phyloP scores from a whole-genome alignment of 805 yeast genomes.

The Wickerhamia fluorescens region DNA sequence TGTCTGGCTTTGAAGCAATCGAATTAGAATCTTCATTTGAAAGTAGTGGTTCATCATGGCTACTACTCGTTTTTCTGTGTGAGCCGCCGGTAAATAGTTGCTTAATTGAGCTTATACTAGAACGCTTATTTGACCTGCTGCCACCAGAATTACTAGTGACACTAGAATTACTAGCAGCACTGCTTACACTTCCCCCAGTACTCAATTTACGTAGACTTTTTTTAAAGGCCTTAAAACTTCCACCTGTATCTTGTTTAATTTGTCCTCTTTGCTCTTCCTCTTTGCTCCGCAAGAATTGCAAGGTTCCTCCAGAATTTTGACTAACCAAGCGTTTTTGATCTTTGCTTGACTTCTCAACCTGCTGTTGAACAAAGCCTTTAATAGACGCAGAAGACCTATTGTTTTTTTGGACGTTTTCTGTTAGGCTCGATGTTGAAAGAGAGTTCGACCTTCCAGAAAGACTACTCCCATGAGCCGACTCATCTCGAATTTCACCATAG shows the following conservation, averaged over 20 bases:
- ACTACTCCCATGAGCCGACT: too few species aligned
- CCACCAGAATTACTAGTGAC: too few species aligned
- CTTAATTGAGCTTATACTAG: slow-evolving; percentile 23
- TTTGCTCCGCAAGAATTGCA: slow-evolving; percentile 30
- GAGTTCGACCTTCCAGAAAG: too few species aligned
- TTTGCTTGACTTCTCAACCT: slow-evolving; percentile 20
- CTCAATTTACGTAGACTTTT: slow-evolving; percentile 32
- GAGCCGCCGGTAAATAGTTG: slow-evolving; percentile 24
- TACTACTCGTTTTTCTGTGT: slow-evolving; percentile 10
- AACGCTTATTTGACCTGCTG: too few species aligned
- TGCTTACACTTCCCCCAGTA: slow-evolving; percentile 25
- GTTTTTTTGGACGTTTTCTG: too few species aligned
- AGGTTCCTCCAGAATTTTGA: slow-evolving; percentile 17
- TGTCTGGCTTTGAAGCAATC: slow-evolving; percentile 8
- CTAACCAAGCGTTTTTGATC: too few species aligned
- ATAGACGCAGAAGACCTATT: slow-evolving; percentile 15
- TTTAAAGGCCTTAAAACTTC: slow-evolving; percentile 28
- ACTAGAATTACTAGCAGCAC: too few species aligned
- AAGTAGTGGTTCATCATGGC: slow-evolving; percentile 3
- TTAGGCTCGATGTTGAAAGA: too few species aligned
- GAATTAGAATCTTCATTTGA: neutral
- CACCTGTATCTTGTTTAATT: slow-evolving; percentile 32
- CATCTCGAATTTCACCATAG: too few species aligned
- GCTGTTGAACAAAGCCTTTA: slow-evolving; percentile 27
- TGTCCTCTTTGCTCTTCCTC: slow-evolving; percentile 16